Percentiles rank a stretch among this genome's conserved stretches.
These are phyloP conservation scores for Pyronema omphalodes DNA, from an alignment of 495 filamentous ascomycete species.

Conservation along the genomic window DNA sequence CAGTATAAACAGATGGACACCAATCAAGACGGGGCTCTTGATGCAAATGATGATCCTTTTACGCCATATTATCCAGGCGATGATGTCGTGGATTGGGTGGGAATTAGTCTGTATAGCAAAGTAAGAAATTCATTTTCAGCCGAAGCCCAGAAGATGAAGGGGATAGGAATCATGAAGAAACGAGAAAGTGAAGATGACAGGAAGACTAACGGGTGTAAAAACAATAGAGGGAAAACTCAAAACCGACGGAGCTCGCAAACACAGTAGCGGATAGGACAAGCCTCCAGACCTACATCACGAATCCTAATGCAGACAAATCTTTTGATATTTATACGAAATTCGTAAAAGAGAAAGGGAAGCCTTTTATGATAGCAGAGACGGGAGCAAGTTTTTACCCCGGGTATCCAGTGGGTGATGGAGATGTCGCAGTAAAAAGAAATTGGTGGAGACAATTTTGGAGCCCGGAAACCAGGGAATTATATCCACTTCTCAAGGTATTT, in stretches of 20 bases:
- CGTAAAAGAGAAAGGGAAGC: background rate
- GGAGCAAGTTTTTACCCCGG: background rate
- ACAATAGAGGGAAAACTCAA: background rate
- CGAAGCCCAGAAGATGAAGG: too few species aligned
- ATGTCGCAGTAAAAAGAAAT: background rate
- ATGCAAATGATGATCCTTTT: background rate
- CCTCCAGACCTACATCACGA: background rate
- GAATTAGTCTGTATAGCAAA: background rate
- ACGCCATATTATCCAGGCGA: background rate
- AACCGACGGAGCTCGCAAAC: background rate
- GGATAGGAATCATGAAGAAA: too few species aligned
- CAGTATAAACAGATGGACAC: constrained; percentile 1
- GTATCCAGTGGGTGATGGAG: background rate
- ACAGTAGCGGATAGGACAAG: background rate
- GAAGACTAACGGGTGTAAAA: too few species aligned
- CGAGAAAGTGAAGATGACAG: too few species aligned
- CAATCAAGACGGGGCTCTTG: background rate
- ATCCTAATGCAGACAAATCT: background rate
- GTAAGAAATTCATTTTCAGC: background rate
- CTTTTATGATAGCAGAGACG: constrained; percentile 3
- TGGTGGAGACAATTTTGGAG: constrained; percentile 3
- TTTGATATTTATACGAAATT: background rate
- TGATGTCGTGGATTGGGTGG: constrained; percentile 1
- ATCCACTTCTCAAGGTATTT: background rate
- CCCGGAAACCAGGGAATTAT: background rate